Percentiles rank a stretch among this genome's conserved stretches.
phyloP scores from a whole-genome alignment of 441 rosid genomes.

The Gossypium gossypioides region DNA sequence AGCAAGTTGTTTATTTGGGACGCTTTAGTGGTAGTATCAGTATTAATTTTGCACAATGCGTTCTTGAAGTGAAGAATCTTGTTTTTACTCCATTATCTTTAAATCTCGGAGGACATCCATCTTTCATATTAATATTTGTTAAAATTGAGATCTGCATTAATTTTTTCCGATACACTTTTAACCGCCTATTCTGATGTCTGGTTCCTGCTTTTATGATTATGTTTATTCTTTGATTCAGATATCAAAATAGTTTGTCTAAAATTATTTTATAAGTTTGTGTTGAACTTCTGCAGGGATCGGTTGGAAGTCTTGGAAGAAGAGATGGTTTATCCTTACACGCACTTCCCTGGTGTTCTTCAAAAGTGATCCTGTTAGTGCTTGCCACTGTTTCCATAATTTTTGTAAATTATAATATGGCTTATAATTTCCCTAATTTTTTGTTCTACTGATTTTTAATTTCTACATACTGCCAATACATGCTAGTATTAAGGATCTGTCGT shows the following conservation, averaged over 20 bases:
- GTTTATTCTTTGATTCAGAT: background rate
- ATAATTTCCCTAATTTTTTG: background rate
- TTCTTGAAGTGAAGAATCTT: constrained; percentile 4
- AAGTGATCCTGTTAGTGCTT: constrained; percentile 81
- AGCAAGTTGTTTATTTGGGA: background rate
- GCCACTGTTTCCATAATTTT: background rate
- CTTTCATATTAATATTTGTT: background rate
- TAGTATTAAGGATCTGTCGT: background rate
- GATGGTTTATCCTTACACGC: constrained; percentile 94
- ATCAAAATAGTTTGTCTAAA: background rate
- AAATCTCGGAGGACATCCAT: background rate
- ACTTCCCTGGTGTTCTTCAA: constrained; percentile 92
- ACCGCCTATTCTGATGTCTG: background rate
- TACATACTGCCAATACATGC: background rate
- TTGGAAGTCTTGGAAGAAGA: constrained; percentile 99
- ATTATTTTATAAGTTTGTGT: background rate
- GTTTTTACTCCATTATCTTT: background rate
- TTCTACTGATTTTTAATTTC: background rate
- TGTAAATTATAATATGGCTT: background rate
- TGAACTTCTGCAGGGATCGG: constrained; percentile 64
- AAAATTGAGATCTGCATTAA: background rate
- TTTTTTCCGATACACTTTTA: background rate
- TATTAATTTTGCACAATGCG: background rate
- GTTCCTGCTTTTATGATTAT: background rate
- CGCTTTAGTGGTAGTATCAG: background rate